Conservation (phyloP, 352 stramenopile genomes). For the Globisporangium yorkense region DNA sequence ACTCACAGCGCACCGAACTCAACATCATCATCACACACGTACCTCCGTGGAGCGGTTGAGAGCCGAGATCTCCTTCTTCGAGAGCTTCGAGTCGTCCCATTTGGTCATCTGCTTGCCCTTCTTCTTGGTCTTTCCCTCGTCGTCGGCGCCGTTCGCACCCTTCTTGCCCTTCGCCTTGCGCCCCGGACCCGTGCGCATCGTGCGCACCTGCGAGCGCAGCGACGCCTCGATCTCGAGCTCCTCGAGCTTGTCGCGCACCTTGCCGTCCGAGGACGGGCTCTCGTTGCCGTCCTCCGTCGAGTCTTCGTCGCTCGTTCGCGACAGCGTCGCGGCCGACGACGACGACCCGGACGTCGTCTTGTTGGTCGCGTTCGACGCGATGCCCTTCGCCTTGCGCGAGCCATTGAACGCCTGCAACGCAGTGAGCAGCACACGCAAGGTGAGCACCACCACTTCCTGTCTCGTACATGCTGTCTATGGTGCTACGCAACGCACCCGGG, state of each 20-base stretch:
- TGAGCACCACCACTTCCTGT: not conserved
- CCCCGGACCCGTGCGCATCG: slow-evolving; percentile 63
- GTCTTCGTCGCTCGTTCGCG: slow-evolving; percentile 35
- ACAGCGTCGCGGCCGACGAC: slow-evolving; percentile 21
- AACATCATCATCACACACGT: slow-evolving; percentile 3
- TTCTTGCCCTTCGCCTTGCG: slow-evolving; percentile 59
- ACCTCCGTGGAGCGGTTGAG: slow-evolving; percentile 72
- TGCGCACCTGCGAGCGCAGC: slow-evolving; percentile 32
- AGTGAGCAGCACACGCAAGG: not conserved
- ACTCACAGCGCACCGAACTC: not conserved
- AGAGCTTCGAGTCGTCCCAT: slow-evolving; percentile 83
- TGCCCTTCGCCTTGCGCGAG: slow-evolving; percentile 60
- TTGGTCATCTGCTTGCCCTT: slow-evolving; percentile 76
- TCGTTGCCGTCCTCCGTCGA: slow-evolving; percentile 65
- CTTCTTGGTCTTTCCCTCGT: slow-evolving; percentile 46
- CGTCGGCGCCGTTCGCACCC: slow-evolving; percentile 15
- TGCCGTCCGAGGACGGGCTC: slow-evolving; percentile 35
- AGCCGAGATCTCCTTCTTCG: slow-evolving; percentile 72
- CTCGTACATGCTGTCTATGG: too few species aligned
- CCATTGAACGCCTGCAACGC: slow-evolving; percentile 42
- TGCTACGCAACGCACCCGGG: slow-evolving; percentile 25
- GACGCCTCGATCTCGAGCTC: slow-evolving; percentile 50
- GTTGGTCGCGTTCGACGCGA: slow-evolving; percentile 34
- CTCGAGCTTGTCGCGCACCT: slow-evolving; percentile 46
- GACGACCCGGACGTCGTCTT: slow-evolving; percentile 41